phyloP scores from a whole-genome alignment of 495 filamentous ascomycete genomes.

The Penicillium canescens region DNA sequence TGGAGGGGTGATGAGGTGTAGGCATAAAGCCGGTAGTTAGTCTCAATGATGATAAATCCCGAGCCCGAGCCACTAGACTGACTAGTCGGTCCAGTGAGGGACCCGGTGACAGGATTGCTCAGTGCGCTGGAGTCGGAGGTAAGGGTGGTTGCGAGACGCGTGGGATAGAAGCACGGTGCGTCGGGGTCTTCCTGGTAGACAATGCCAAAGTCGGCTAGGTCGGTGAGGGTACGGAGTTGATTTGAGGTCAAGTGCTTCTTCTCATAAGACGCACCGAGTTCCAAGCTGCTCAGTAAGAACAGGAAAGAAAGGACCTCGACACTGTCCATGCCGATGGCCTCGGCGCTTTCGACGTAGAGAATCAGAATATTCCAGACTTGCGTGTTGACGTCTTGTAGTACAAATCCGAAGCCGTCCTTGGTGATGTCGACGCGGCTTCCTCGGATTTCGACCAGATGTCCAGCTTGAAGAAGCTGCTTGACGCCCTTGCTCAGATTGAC shows the following conservation, averaged over 20 bases:
- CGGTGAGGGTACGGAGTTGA: constrained; percentile 81
- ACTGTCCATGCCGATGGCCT: constrained; percentile 74
- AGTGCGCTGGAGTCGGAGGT: constrained; percentile 75
- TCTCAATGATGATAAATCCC: constrained; percentile 94
- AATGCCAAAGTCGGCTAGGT: constrained; percentile 87
- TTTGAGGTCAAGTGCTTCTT: constrained; percentile 74
- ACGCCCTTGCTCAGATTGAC: constrained; percentile 73
- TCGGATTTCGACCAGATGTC: constrained; percentile 73
- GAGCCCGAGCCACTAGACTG: constrained; percentile 48
- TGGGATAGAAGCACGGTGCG: constrained; percentile 82
- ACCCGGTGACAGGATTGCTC: constrained; percentile 40
- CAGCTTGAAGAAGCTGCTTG: constrained; percentile 74
- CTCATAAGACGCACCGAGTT: constrained; percentile 86
- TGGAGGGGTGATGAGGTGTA: constrained; percentile 92
- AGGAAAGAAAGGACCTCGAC: constrained; percentile 94
- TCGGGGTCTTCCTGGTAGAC: constrained; percentile 68
- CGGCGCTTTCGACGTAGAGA: constrained; percentile 86
- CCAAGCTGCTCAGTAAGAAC: constrained; percentile 91
- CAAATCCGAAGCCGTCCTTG: constrained; percentile 87
- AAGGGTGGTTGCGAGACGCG: constrained; percentile 89
- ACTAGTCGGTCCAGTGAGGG: constrained; percentile 35
- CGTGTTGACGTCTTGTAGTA: constrained; percentile 91
- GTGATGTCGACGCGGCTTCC: constrained; percentile 70
- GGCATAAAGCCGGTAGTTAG: constrained; percentile 97
- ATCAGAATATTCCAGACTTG: constrained; percentile 96